These are phyloP conservation scores for Ophiocordyceps camponoti-saundersi DNA, from an alignment of 2,329 filamentous ascomycete genomes.

Conservation along the genomic window DNA sequence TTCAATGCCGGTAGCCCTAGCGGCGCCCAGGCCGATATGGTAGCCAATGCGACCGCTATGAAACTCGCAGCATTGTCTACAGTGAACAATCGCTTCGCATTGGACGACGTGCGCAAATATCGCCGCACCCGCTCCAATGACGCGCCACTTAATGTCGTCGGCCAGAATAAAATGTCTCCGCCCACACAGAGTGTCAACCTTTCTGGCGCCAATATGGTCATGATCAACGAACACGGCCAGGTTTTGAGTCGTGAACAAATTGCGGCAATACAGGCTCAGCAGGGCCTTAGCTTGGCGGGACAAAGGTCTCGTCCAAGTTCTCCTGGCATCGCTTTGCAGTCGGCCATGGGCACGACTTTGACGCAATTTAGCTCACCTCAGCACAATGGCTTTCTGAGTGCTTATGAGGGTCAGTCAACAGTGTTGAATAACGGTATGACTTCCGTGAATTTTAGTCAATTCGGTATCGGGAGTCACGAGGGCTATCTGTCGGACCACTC, in stretches of 20 bases:
- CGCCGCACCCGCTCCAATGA: slow-evolving; percentile 83
- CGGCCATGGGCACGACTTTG: slow-evolving; percentile 38
- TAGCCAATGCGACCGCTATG: slow-evolving; percentile 97
- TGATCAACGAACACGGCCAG: slow-evolving; percentile 90
- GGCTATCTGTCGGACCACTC: slow-evolving; percentile 90
- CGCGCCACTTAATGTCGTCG: slow-evolving; percentile 41
- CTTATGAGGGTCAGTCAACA: slow-evolving; percentile 63
- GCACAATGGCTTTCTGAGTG: slow-evolving; percentile 84
- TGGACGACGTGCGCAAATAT: slow-evolving; percentile 95
- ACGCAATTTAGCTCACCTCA: slow-evolving; percentile 71
- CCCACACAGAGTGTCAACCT: slow-evolving; percentile 45
- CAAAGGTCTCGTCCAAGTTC: slow-evolving; percentile 79
- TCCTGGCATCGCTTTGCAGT: slow-evolving; percentile 70
- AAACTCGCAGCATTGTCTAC: slow-evolving; percentile 93
- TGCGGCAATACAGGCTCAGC: slow-evolving; percentile 58
- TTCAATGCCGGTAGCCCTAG: slow-evolving; percentile 44
- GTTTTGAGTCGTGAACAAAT: slow-evolving; percentile 74
- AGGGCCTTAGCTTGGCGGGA: slow-evolving; percentile 40
- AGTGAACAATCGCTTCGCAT: slow-evolving; percentile 92
- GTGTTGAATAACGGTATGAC: slow-evolving; percentile 55
- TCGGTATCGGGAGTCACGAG: slow-evolving; percentile 54
- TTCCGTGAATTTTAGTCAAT: slow-evolving; percentile 53
- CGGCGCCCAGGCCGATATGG: slow-evolving; percentile 79
- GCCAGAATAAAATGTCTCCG: slow-evolving; percentile 47
- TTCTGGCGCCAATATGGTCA: slow-evolving; percentile 63